A percentile compares a stretch with the other conserved stretches of the same genome.
phyloP scores from a whole-genome alignment of 2,329 filamentous ascomycete genomes.

The Pyrenochaeta sp. region DNA sequence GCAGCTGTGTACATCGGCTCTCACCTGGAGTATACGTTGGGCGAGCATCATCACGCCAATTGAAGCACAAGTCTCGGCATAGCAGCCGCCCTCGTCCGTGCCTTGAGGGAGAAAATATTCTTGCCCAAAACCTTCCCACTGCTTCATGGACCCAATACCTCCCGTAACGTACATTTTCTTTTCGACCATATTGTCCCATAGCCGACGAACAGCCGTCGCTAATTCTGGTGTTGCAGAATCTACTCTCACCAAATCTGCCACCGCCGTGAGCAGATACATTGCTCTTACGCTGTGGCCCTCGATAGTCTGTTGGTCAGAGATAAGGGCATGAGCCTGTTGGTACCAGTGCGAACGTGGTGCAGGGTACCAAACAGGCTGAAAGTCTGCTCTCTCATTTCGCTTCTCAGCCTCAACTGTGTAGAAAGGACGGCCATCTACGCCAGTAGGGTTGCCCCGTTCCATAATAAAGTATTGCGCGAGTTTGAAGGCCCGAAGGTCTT shows the following conservation, averaged over 20 bases:
- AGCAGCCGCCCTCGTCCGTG: slow-evolving; percentile 69
- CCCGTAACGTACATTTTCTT: slow-evolving; percentile 69
- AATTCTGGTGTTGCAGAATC: too few species aligned
- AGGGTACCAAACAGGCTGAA: slow-evolving; percentile 59
- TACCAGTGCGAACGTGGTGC: slow-evolving; percentile 57
- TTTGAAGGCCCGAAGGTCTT: slow-evolving; percentile 50
- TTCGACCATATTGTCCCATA: slow-evolving; percentile 69
- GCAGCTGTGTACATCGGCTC: too few species aligned
- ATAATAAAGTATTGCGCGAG: slow-evolving; percentile 66
- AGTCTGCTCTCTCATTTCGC: slow-evolving; percentile 60
- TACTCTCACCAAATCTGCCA: slow-evolving; percentile 55
- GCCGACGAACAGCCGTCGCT: slow-evolving; percentile 52
- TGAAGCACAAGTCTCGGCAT: slow-evolving; percentile 65
- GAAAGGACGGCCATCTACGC: slow-evolving; percentile 61
- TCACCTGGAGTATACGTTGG: slow-evolving; percentile 6
- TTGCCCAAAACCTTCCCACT: slow-evolving; percentile 68
- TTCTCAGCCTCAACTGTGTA: slow-evolving; percentile 64
- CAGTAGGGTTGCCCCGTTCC: slow-evolving; percentile 64
- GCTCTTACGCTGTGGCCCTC: slow-evolving; percentile 69
- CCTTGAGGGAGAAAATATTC: slow-evolving; percentile 66
- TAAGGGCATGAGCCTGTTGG: slow-evolving; percentile 65
- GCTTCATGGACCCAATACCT: slow-evolving; percentile 65
- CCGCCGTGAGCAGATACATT: slow-evolving; percentile 68
- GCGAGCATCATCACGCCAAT: slow-evolving; percentile 12
- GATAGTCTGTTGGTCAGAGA: slow-evolving; percentile 62